Conservation (phyloP, 371 early-diverging fungal genomes). For the Rhizopus sp. region DNA sequence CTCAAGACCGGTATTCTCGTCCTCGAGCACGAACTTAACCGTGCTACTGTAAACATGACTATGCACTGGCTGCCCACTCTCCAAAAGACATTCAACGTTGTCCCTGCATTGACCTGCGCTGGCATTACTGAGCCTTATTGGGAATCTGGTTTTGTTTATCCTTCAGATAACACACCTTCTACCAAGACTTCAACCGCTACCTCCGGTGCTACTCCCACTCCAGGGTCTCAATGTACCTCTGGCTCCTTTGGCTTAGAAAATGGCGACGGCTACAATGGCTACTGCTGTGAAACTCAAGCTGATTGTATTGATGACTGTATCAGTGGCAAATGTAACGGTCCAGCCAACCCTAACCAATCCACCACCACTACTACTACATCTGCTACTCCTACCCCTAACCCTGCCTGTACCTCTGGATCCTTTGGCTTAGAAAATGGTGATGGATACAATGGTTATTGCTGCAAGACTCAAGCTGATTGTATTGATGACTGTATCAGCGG, state of each 20-base stretch:
- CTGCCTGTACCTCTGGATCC: slow-evolving; percentile 9
- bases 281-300: slow-evolving; percentile 16
- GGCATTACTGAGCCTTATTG: slow-evolving; percentile 47
- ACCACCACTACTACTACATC: slow-evolving; percentile 11
- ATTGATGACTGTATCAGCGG: slow-evolving; percentile 13
- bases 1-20: slow-evolving; percentile 36
- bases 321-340: slow-evolving; percentile 15
- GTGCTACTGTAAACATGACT: slow-evolving; percentile 43
- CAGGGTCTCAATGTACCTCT: neutral
- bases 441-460: slow-evolving; percentile 15
- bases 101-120: slow-evolving; percentile 41
- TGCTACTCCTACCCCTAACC: slow-evolving; percentile 7
- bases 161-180: slow-evolving; percentile 8
- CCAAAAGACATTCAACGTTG: slow-evolving; percentile 37
- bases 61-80: slow-evolving; percentile 44
- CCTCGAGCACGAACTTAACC: slow-evolving; percentile 51
- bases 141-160: slow-evolving; percentile 41
- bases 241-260: slow-evolving; percentile 14
- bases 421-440: slow-evolving; percentile 14
- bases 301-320: slow-evolving; percentile 16
- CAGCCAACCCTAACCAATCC: slow-evolving; percentile 1
- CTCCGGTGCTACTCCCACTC: neutral
- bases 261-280: slow-evolving; percentile 15
- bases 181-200: slow-evolving; percentile 1
- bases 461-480: slow-evolving; percentile 17